These are phyloP conservation scores for Begonia fuchsioides DNA, from an alignment of 306 rosid species.

Conservation along the genomic window DNA sequence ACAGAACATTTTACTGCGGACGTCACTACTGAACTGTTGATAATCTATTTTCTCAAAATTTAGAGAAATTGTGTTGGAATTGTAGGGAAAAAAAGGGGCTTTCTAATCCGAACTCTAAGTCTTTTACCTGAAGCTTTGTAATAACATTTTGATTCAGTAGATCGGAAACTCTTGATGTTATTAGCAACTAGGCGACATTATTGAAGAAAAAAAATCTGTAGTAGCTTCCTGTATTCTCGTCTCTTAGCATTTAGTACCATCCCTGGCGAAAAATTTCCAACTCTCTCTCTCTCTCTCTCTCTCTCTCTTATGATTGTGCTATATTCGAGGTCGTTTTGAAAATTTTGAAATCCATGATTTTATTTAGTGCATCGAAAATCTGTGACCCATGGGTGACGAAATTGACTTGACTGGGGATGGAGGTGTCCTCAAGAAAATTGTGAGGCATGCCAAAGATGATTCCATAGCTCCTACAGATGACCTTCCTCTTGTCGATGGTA, in stretches of 20 bases:
- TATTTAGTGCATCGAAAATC: slow-evolving; percentile 17
- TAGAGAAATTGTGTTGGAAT: too few species aligned
- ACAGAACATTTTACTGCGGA: too few species aligned
- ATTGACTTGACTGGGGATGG: slow-evolving; percentile 88
- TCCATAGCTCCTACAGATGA: slow-evolving; percentile 69
- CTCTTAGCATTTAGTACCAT: neutral
- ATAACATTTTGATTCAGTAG: too few species aligned
- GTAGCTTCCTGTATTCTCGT: neutral
- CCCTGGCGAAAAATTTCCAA: neutral
- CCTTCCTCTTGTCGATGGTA: slow-evolving; percentile 91
- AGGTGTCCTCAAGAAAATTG: slow-evolving; percentile 64
- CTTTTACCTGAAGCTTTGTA: too few species aligned
- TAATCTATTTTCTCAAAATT: too few species aligned
- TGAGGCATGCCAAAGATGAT: slow-evolving; percentile 61
- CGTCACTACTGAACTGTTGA: too few species aligned
- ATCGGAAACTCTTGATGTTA: too few species aligned
- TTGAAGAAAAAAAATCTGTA: neutral
- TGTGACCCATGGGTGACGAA: slow-evolving; percentile 54
- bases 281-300: neutral
- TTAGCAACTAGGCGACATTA: too few species aligned
- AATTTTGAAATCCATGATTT: neutral
- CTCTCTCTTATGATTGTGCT: neutral
- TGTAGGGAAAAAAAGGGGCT: too few species aligned
- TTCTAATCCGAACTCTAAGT: too few species aligned
- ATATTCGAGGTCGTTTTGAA: neutral